phyloP scores from a whole-genome alignment of 257 asterid species.

The Plantago ovata region DNA sequence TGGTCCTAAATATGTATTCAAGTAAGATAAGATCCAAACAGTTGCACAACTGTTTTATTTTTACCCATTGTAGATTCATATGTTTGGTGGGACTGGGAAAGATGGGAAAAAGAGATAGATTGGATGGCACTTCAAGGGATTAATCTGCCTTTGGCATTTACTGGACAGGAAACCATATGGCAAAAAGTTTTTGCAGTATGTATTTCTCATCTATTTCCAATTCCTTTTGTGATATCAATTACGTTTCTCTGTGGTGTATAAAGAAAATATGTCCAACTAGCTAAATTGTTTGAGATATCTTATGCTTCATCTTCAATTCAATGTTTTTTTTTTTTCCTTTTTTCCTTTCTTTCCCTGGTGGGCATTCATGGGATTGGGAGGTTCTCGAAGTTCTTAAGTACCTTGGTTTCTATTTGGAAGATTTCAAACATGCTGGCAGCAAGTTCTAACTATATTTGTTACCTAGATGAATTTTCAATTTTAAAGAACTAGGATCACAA shows the following conservation, averaged over 20 bases:
- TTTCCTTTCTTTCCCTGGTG: too few relatives aligned
- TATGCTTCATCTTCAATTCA: too few relatives aligned
- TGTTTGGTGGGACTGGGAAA: constrained; percentile 99
- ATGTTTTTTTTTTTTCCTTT: too few relatives aligned
- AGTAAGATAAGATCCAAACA: background rate
- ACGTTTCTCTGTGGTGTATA: too few relatives aligned
- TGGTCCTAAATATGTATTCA: background rate
- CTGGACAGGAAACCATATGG: constrained; percentile 97
- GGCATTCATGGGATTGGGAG: too few relatives aligned
- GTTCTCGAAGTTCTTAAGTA: too few relatives aligned
- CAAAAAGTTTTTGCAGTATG: constrained; percentile 87
- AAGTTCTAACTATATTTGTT: constrained; percentile 9
- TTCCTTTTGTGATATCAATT: background rate
- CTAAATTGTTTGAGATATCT: too few relatives aligned
- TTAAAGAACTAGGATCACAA: background rate
- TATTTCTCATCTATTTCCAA: constrained; percentile 2
- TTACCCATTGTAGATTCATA: constrained; percentile 67
- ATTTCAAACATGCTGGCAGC: background rate
- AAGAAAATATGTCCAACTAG: too few relatives aligned
- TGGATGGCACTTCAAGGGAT: constrained; percentile 99
- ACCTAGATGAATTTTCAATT: background rate
- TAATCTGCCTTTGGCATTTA: constrained; percentile 88
- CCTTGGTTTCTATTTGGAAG: too few relatives aligned
- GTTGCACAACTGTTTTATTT: constrained; percentile 21
- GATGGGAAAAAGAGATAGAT: constrained; percentile 99